Conservation (phyloP, 2,329 filamentous ascomycete species). For the Rhynchosporium graminicola region DNA sequence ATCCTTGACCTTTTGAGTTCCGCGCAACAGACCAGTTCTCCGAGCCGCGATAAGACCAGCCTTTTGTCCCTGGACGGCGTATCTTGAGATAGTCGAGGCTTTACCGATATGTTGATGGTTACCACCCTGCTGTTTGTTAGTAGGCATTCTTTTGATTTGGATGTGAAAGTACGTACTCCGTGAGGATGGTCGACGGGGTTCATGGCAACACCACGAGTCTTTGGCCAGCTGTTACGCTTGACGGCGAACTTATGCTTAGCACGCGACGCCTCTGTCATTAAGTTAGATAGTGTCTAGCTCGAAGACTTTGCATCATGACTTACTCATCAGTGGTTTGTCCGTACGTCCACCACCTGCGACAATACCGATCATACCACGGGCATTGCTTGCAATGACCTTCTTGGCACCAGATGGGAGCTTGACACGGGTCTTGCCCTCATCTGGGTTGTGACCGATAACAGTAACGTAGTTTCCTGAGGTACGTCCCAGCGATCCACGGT, state of each 20-base stretch:
- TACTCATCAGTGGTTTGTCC: constrained; percentile 98
- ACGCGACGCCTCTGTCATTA: constrained; percentile 82
- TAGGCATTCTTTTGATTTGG: constrained; percentile 23
- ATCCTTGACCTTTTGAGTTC: constrained; percentile 99
- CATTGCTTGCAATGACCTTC: constrained; percentile 92
- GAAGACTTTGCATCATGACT: constrained; percentile 35
- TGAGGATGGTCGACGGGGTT: constrained; percentile 99
- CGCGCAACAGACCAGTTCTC: constrained; percentile 99
- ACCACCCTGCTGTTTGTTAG: constrained; percentile 64
- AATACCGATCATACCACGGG: constrained; percentile 99
- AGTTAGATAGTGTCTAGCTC: constrained; percentile 44
- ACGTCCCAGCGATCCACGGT: constrained; percentile 93
- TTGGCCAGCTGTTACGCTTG: constrained; percentile 99
- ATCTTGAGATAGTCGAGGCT: constrained; percentile 98
- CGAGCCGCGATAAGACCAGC: constrained; percentile 99
- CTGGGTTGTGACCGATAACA: constrained; percentile 94
- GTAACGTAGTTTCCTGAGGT: constrained; percentile 99
- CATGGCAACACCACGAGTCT: constrained; percentile 99
- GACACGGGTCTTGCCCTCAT: constrained; percentile 99
- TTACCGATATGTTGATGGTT: constrained; percentile 98
- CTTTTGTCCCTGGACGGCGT: constrained; percentile 98
- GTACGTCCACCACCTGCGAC: constrained; percentile 99
- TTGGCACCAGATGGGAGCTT: constrained; percentile 99
- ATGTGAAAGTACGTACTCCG: constrained; percentile 56
- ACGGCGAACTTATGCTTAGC: constrained; percentile 99